Evolutionary conservation across 2,329 filamentous ascomycete species (phyloP).

Genomic region (Verticillium klebahnii): DNA sequence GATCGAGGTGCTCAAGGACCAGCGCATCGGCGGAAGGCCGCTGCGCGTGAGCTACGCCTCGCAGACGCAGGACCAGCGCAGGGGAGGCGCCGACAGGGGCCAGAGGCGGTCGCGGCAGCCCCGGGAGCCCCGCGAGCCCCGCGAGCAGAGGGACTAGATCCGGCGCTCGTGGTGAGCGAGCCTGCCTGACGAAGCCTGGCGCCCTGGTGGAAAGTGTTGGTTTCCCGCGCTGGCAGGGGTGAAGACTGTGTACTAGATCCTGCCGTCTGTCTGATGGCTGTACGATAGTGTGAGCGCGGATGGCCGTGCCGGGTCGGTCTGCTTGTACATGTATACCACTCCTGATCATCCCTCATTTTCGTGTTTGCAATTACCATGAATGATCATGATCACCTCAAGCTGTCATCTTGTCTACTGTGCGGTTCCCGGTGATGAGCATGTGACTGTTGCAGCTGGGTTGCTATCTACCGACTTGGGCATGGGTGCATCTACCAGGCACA

Average conservation of each 20-base stretch:
- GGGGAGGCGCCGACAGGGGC: neutral
- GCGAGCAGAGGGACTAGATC: neutral
- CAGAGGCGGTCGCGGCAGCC: neutral
- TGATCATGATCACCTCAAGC: too few species aligned
- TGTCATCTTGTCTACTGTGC: too few species aligned
- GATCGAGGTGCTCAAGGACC: conserved; percentile 47
- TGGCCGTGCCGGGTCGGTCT: neutral
- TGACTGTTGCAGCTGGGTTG: too few species aligned
- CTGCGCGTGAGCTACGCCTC: conserved; percentile 59
- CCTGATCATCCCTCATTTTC: neutral
- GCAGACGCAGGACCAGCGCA: neutral
- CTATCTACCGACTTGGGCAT: too few species aligned
- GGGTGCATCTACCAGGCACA: too few species aligned
- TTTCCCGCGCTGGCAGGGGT: neutral
- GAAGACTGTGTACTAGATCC: neutral
- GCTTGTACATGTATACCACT: neutral
- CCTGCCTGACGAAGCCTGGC: neutral
- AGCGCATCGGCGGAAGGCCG: conserved; percentile 59
- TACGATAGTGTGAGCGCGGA: neutral
- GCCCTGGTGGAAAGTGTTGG: neutral
- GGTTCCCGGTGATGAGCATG: too few species aligned
- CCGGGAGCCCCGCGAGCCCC: neutral
- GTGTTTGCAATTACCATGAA: neutral
- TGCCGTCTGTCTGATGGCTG: neutral
- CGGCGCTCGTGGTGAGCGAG: too few species aligned